Conservation (phyloP, 2,329 filamentous ascomycete genomes). For the Magnaporthiopsis incrustans region DNA sequence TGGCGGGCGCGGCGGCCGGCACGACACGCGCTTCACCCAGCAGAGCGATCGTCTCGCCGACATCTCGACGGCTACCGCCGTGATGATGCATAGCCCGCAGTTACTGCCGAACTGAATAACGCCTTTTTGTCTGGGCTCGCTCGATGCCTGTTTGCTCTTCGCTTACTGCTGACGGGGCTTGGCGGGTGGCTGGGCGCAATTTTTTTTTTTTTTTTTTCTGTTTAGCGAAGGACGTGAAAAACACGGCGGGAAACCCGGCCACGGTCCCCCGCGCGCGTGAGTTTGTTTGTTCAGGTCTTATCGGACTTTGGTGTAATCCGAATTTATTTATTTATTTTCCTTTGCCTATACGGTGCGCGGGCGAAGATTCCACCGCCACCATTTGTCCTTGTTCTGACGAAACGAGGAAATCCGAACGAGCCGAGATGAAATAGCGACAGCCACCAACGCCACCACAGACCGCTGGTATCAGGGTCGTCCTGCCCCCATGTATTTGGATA, state of each 20-base stretch:
- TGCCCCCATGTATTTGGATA: no score
- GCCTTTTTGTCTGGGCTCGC: no score
- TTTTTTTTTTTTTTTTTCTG: not conserved
- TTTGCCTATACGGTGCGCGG: no score
- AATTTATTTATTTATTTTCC: not conserved
- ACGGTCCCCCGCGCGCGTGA: no score
- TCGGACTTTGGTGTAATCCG: not conserved
- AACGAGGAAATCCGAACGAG: no score
- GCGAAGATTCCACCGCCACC: no score
- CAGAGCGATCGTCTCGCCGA: slow-evolving; percentile 24
- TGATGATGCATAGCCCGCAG: not conserved
- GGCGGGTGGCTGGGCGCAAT: not conserved
- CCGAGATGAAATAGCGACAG: no score
- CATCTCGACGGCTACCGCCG: not conserved
- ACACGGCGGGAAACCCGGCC: not conserved
- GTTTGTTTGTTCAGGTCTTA: not conserved
- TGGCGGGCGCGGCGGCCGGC: slow-evolving; percentile 11
- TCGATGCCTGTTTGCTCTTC: no score
- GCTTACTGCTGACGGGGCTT: not conserved
- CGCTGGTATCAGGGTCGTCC: no score
- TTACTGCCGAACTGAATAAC: not conserved
- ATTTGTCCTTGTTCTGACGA: no score
- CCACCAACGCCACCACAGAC: no score
- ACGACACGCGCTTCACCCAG: slow-evolving; percentile 14
- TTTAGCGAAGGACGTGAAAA: no score